phyloP scores from a whole-genome alignment of 352 stramenopile species.

The Pythium insidiosum region DNA sequence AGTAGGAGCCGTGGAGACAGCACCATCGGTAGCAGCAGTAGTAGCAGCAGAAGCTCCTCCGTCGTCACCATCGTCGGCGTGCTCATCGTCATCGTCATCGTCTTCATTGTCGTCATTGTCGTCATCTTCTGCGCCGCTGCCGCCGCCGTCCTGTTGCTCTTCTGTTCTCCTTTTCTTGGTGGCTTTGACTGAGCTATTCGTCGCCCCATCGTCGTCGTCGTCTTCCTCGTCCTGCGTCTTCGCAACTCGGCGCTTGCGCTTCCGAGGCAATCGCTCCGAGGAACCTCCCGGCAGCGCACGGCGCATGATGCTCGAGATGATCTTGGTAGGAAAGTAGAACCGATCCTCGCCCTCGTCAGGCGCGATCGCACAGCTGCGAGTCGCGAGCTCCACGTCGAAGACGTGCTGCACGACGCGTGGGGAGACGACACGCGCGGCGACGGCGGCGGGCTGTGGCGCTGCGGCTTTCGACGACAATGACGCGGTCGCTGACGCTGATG shows the following conservation, averaged over 20 bases:
- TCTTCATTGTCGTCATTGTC: constrained; percentile 14
- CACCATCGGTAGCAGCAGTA: too few relatives aligned
- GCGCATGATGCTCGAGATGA: constrained; percentile 72
- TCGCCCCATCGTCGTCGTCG: constrained; percentile 11
- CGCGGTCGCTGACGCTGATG: too few relatives aligned
- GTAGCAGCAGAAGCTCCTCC: neutral
- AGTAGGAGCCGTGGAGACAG: too few relatives aligned
- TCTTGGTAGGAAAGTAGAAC: constrained; percentile 66
- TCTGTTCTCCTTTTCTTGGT: constrained; percentile 3
- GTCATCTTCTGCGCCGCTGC: constrained; percentile 3
- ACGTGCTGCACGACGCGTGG: constrained; percentile 51
- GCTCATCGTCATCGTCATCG: neutral
- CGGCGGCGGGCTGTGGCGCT: too few relatives aligned
- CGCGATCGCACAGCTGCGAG: constrained; percentile 25
- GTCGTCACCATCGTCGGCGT: neutral
- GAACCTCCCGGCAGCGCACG: constrained; percentile 23
- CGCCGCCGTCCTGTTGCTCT: constrained; percentile 2
- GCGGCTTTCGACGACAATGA: too few relatives aligned
- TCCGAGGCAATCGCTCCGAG: neutral
- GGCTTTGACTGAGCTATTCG: too few relatives aligned
- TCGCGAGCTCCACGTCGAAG: constrained; percentile 56
- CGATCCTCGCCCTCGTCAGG: constrained; percentile 54
- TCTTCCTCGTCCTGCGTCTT: constrained; percentile 1
- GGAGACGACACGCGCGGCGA: constrained; percentile 24
- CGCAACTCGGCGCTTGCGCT: constrained; percentile 1